phyloP scores from a whole-genome alignment of 2,329 filamentous ascomycete genomes.

The Zelopaecilomyces penicillatus region DNA sequence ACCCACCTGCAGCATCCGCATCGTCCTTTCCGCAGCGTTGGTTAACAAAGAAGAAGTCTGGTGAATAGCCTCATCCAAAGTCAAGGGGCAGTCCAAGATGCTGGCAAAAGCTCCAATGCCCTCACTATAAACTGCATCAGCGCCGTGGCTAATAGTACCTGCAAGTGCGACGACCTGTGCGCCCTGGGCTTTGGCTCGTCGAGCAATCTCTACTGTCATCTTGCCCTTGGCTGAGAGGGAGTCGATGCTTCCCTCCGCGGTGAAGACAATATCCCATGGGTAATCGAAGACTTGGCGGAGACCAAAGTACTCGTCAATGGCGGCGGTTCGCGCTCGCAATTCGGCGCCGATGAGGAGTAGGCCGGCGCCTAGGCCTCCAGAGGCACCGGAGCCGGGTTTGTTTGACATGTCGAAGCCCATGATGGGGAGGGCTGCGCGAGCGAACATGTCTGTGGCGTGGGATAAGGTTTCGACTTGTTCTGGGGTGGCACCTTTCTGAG shows the following conservation, averaged over 20 bases:
- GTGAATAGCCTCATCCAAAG: no score
- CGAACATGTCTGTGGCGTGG: no score
- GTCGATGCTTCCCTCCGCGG: conserved; percentile 45
- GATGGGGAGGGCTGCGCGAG: conserved; percentile 4
- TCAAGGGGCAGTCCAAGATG: no score
- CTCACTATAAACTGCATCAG: conserved; percentile 1
- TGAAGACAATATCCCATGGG: conserved; percentile 40
- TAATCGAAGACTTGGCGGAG: conserved; percentile 36
- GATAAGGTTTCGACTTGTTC: no score
- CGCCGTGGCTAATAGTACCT: conserved; percentile 27
- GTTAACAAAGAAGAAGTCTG: no score
- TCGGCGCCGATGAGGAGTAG: conserved; percentile 38
- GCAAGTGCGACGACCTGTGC: conserved; percentile 36
- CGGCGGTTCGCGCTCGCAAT: conserved; percentile 38
- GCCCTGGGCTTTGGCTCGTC: conserved; percentile 34
- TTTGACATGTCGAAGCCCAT: conserved; percentile 27
- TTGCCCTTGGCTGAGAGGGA: conserved; percentile 43
- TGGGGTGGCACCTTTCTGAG: no score
- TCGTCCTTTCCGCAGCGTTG: no score
- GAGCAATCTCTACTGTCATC: conserved; percentile 44
- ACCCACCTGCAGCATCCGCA: no score
- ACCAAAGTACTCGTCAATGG: conserved; percentile 42
- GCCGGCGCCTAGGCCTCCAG: conserved; percentile 44
- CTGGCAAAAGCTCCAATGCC: no score
- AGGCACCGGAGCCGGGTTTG: conserved; percentile 40